Base-by-base conservation (phyloP, 83 land plant species). In the Diphasiastrum complanatum region DNA sequence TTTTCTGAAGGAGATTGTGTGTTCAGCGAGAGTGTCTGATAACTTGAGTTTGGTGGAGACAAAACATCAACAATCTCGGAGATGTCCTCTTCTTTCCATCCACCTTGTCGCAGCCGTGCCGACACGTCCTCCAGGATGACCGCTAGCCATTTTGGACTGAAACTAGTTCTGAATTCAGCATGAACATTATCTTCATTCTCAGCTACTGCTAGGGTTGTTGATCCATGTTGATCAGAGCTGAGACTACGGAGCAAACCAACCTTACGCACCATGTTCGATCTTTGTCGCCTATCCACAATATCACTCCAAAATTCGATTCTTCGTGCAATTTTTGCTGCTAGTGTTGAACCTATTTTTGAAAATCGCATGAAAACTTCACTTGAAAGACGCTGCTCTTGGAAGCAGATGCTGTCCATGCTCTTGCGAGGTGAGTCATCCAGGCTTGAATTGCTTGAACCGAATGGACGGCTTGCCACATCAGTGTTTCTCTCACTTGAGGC, bases 301-400 rank as follows among this genome's bases (percentile, higher is more conserved):
- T 58, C 61, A 58, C 61, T 73, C 61, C 61, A 58, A 24, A 58
- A 58, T n/a, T 58, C 61, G 0, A 58, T 58, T 24, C 61, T 58
- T 35, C 43, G 24, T 4, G 61, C 47, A 16, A 33, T 0, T 19
- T 32, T 33, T 41, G 45, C n/a, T 18, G 2, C 12, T 4, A 5
- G 4, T 27, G n/a, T 51, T 48, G 51, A 48, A 16, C 8, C 8
- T 48, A 4, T 48, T n/a, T n/a, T n/a, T n/a, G n/a, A n/a, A n/a
- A n/a, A n/a, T n/a, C n/a, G n/a, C n/a, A n/a, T n/a, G n/a, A n/a
- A n/a, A n/a, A n/a, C n/a, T n/a, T n/a, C n/a, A n/a, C n/a, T n/a
- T n/a, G n/a, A n/a, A n/a, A n/a, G n/a, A n/a, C n/a, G n/a, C n/a
- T n/a, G n/a, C n/a, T n/a, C n/a, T n/a, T n/a, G n/a, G n/a, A n/a